Evolutionary conservation across 768 basidiomycete genomes (phyloP).

Genomic region (Coprinopsis strossmayeri): DNA sequence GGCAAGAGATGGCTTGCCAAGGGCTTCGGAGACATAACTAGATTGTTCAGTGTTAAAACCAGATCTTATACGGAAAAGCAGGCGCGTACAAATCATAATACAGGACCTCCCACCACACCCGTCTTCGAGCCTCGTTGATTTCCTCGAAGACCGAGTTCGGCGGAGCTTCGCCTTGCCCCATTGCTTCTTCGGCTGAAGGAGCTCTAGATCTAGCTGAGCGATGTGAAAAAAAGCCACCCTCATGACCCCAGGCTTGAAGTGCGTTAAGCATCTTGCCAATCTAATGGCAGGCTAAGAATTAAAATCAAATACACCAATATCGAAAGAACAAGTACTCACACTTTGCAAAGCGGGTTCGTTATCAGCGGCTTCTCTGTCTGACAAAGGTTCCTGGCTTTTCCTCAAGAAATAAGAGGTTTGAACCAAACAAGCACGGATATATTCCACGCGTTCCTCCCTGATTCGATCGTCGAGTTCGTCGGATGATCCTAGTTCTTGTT

Average conservation of each 20-base stretch:
- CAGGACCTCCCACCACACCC: conserved; percentile 75
- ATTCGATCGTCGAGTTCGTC: conserved; percentile 8
- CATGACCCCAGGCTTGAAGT: background rate
- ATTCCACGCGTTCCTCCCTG: conserved; percentile 38
- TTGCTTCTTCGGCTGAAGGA: background rate
- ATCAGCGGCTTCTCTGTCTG: background rate
- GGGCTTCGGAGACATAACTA: background rate
- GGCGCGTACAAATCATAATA: conserved; percentile 68
- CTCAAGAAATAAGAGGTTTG: conserved; percentile 37
- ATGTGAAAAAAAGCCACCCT: background rate
- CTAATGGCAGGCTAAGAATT: conserved; percentile 23
- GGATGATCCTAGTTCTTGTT: background rate
- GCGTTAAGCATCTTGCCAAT: conserved; percentile 62
- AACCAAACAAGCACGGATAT: conserved; percentile 50
- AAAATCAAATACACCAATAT: too few relatives aligned
- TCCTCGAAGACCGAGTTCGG: conserved; percentile 7
- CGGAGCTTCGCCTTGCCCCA: too few relatives aligned
- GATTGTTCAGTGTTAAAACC: background rate
- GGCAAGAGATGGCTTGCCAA: background rate
- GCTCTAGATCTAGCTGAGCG: too few relatives aligned
- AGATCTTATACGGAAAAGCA: background rate
- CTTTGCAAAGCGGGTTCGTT: too few relatives aligned
- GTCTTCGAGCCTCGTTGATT: conserved; percentile 23
- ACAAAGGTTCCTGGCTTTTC: background rate
- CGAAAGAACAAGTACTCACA: too few relatives aligned